Conservation (phyloP, 2,329 filamentous ascomycete species). For the Lachnum nothofagi region DNA sequence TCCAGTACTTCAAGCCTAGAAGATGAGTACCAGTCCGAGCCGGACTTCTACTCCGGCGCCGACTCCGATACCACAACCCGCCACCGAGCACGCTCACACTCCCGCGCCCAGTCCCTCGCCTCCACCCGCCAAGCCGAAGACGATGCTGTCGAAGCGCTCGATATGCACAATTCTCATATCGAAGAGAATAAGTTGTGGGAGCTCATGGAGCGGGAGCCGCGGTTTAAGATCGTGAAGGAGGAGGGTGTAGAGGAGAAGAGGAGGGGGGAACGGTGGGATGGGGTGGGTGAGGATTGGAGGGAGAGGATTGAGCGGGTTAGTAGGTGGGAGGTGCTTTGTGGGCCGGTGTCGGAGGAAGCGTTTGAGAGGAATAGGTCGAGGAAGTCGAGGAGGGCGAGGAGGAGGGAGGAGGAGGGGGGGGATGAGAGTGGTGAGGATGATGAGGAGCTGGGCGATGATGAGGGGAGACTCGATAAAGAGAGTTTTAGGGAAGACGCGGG, state of each 20-base stretch:
- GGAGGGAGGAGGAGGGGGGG: slow-evolving; percentile 5
- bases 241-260: slow-evolving; percentile 8
- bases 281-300: slow-evolving; percentile 26
- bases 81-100: neutral
- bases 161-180: slow-evolving; percentile 21
- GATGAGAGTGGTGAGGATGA: slow-evolving; percentile 3
- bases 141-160: slow-evolving; percentile 24
- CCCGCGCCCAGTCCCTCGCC: neutral
- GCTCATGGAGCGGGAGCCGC: slow-evolving; percentile 26
- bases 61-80: neutral
- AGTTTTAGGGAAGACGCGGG: slow-evolving; percentile 5
- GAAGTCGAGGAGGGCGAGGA: slow-evolving; percentile 14
- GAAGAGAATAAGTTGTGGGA: slow-evolving; percentile 30
- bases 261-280: neutral
- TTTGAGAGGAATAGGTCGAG: slow-evolving; percentile 23
- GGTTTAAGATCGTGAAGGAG: slow-evolving; percentile 22
- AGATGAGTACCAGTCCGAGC: neutral
- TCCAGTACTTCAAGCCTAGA: neutral
- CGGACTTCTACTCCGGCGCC: neutral
- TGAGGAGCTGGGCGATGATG: neutral
- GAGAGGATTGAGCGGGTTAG: slow-evolving; percentile 26
- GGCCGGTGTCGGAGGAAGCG: slow-evolving; percentile 17
- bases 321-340: slow-evolving; percentile 29
- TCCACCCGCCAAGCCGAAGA: slow-evolving; percentile 21
- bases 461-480: too few species aligned